Evolutionary conservation across 805 yeast species (phyloP), one percentile per base, ranked within the genome.

Genomic region (Cyberlindnera galapagoensis): DNA sequence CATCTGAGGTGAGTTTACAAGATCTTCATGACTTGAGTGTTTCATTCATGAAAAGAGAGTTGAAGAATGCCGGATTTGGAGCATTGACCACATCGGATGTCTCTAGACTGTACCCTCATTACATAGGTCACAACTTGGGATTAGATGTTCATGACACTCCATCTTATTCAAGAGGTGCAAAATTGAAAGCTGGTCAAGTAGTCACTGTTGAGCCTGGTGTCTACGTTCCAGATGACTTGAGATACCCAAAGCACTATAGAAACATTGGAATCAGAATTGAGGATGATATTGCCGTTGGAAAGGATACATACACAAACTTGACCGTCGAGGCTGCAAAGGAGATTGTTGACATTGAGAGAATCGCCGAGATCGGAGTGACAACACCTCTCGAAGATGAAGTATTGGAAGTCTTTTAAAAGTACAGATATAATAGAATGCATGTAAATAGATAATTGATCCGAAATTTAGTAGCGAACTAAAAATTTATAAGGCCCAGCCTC

Each of bases 151-250:
- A 85, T 57, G 95, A 85, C 51, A 66, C 76, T 22, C 94, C 94
- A 5, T 56, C 66, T 3, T 67, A 66, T 24, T 70, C 90, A 4
- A 67, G 86, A 41, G 63, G 62, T 34, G 65, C 67, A 15, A 60
- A 61, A 20, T 54, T 92, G 28, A 59, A 58, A 28, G 62, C 65
- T 14, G 88, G 88, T 15, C 94, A 86, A 52, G 97, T 90, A 4
- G 66, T 92, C 29, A 92, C 99, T 2, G 76, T 94, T 16, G 99
- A 94, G 55, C 98, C 98, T 0, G 99, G 98, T 18, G 69, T 92
- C 18, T 92, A 92, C 54, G 72, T 94, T 26, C 97, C 98, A 1
- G 66, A 71, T 43, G 76, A 71, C 34, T 44, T 52, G 17, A 65
- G 63, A 36, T 90, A 79, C 69, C 97, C 98, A 15, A 66, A 71